These are phyloP conservation scores for Rhodosporidiobolus sp. DNA, from an alignment of 768 basidiomycete species.

Conservation along the genomic window DNA sequence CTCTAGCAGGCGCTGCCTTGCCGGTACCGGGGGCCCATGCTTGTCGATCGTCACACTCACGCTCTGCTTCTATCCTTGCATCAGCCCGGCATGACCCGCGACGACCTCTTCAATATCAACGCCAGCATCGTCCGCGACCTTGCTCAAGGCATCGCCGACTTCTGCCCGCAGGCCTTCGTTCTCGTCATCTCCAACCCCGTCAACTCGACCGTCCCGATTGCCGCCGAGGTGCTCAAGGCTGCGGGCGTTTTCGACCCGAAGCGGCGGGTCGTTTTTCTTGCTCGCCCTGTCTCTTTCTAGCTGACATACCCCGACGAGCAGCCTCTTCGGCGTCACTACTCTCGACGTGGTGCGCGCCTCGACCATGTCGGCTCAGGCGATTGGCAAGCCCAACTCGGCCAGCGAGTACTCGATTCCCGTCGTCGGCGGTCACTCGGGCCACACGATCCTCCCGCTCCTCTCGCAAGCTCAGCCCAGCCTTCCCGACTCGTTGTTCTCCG, in stretches of 20 bases:
- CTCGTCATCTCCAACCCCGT: constrained; percentile 99
- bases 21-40: too few relatives aligned
- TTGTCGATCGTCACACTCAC: not conserved
- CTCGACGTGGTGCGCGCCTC: constrained; percentile 95
- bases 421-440: constrained; percentile 89
- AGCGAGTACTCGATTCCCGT: constrained; percentile 66
- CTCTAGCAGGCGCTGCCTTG: too few relatives aligned
- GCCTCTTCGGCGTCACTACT: constrained; percentile 96
- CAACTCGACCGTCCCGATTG: constrained; percentile 97
- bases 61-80: not conserved
- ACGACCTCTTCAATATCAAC: constrained; percentile 99
- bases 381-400: constrained; percentile 64
- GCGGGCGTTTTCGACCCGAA: constrained; percentile 86
- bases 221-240: constrained; percentile 91
- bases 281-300: not conserved
- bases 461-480: constrained; percentile 79
- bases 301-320: constrained; percentile 46
- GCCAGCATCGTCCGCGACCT: constrained; percentile 93
- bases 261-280: constrained; percentile 56
- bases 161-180: constrained; percentile 82
- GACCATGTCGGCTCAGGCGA: constrained; percentile 76
- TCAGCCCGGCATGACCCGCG: constrained; percentile 56
- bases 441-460: constrained; percentile 89
- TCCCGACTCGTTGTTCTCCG: constrained; percentile 54
- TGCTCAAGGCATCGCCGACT: constrained; percentile 79